Evolutionary conservation across 2,329 filamentous ascomycete species (phyloP), one percentile per base, ranked within the genome.

Genomic region (Nannizzia gypsea): DNA sequence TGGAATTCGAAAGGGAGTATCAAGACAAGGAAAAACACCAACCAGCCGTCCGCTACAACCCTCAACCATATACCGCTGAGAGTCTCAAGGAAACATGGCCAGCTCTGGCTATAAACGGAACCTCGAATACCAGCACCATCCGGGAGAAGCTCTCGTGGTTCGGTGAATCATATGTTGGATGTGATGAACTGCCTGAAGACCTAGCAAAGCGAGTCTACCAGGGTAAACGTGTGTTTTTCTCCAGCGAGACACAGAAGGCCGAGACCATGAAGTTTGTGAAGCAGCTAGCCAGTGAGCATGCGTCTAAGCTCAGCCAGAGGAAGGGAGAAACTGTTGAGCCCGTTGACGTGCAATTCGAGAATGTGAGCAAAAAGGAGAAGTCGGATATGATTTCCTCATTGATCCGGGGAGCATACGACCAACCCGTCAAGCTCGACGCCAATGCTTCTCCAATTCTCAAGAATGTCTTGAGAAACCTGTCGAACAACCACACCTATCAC

Each of bases 401-500:
- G 34, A 46, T 63, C 24, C 48, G 58, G 55, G 61, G 61, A 26
- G 57, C 42, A 48, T 63, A 63, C 56, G 56, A 63, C 9, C 11
- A 59, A 22, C 61, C 59, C 1, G 9, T 24, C 48, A 44, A 60
- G 26, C 38, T 59, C n/a, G 44, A 63, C n/a, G 13, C 22, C 13
- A 2, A 57, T 34, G 38, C 48, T 63, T 22, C 64, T 70, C 22
- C 61, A 3, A 62, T 73, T 15, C 54, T 74, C 44, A 65, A 64
- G 17, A 67, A 71, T 55, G 68, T 76, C 42, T 46, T 68, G 22
- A 71, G 66, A 58, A 72, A 72, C 60, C 67, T 76, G 24, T 64
- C 66, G n/a, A 75, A 73, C 58, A 77, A 77, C 56, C 68, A 68
- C 48, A 76, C 73, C 13, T 77, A 75, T 64, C 68, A 70, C n/a